Conservation (phyloP, 2,329 filamentous ascomycete genomes). For the Falciphora oryzae region DNA sequence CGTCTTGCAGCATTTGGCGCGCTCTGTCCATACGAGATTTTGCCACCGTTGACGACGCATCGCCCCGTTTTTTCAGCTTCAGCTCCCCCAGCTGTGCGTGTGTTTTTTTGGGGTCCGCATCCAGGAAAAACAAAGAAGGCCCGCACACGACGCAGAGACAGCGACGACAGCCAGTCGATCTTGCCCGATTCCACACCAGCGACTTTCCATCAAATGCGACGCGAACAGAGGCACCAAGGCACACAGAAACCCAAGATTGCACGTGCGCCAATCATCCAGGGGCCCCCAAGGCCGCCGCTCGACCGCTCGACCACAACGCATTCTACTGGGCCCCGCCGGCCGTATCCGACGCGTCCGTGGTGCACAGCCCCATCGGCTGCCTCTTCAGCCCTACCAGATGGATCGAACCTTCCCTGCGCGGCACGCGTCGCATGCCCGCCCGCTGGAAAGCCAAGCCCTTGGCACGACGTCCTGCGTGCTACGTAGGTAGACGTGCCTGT, state of each 20-base stretch:
- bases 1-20: background rate
- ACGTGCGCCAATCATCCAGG: background rate
- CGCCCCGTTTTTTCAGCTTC: background rate
- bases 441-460: background rate
- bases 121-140: background rate
- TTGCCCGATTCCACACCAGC: background rate
- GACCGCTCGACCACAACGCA: no score
- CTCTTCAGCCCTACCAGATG: conserved; percentile 6
- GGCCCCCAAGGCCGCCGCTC: no score
- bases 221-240: no score
- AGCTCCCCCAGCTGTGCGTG: background rate
- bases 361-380: conserved; percentile 4
- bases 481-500: no score
- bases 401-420: background rate
- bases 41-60: background rate
- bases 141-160: background rate
- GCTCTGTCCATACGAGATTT: background rate
- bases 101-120: background rate
- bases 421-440: background rate
- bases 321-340: no score
- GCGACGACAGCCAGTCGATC: background rate
- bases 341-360: background rate
- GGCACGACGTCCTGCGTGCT: no score
- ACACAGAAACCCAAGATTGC: background rate
- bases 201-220: background rate